Percentiles rank a stretch among this genome's conserved stretches.
phyloP scores from a whole-genome alignment of 495 filamentous ascomycete genomes.

The Lepraria neglecta region DNA sequence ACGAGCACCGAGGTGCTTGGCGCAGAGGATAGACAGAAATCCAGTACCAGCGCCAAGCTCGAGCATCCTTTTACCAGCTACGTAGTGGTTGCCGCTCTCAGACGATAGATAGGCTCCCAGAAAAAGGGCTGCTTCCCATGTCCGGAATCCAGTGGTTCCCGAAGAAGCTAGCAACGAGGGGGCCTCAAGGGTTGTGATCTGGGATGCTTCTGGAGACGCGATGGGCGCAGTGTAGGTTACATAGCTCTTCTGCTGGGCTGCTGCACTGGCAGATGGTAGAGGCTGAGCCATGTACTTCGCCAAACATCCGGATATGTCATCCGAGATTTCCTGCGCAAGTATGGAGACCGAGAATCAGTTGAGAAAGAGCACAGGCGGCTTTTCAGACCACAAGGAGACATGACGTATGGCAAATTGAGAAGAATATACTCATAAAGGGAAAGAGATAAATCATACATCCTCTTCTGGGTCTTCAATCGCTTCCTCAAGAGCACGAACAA shows the following conservation, averaged over 20 bases:
- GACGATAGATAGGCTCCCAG: constrained; percentile 66
- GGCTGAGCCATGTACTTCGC: constrained; percentile 52
- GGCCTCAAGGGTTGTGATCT: constrained; percentile 61
- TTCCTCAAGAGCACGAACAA: constrained; percentile 59
- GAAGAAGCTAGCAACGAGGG: constrained; percentile 63
- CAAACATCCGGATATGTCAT: constrained; percentile 60
- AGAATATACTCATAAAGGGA: constrained; percentile 8
- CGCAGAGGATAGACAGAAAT: constrained; percentile 74
- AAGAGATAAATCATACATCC: constrained; percentile 57
- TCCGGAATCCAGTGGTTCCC: constrained; percentile 80
- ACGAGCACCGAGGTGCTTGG: constrained; percentile 59
- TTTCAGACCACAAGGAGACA: background rate
- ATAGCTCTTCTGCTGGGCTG: constrained; percentile 68
- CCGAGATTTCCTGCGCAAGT: constrained; percentile 61
- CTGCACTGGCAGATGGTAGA: constrained; percentile 51
- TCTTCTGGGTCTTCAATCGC: constrained; percentile 68
- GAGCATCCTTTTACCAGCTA: constrained; percentile 59
- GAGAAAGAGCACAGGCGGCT: too few species aligned
- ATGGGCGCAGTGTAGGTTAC: constrained; percentile 62
- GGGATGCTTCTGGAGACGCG: constrained; percentile 24
- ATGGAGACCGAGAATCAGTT: background rate
- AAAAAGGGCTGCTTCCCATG: constrained; percentile 91
- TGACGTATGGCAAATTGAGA: constrained; percentile 15
- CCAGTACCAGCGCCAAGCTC: constrained; percentile 89
- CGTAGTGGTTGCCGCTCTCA: constrained; percentile 34